These are phyloP conservation scores for Trichoderma sp. DNA, from an alignment of 2,329 filamentous ascomycete species.

Conservation along the genomic window DNA sequence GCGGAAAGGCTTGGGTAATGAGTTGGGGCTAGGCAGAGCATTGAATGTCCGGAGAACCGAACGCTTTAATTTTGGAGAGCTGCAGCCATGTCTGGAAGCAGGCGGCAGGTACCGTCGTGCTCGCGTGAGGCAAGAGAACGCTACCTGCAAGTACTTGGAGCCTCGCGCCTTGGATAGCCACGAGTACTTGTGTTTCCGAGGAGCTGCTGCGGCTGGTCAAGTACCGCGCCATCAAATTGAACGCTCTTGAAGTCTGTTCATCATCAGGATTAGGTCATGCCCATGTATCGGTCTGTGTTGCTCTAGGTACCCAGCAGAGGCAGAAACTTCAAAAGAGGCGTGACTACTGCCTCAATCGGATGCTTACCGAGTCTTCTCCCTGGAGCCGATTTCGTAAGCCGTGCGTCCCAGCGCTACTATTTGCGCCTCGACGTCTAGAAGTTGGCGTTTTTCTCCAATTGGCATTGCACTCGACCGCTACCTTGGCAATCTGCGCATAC, in stretches of 20 bases:
- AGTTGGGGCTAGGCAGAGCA: neutral
- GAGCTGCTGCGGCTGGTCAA: neutral
- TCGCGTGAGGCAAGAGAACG: neutral
- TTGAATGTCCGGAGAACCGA: slow-evolving; percentile 14
- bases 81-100: neutral
- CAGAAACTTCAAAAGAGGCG: neutral
- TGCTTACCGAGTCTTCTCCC: neutral
- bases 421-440: neutral
- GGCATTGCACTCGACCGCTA: neutral
- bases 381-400: neutral
- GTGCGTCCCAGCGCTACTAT: neutral
- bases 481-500: neutral
- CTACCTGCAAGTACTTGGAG: neutral
- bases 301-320: neutral
- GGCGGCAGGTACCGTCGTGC: neutral
- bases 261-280: neutral
- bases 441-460: neutral
- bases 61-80: neutral
- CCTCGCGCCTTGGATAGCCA: neutral
- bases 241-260: neutral
- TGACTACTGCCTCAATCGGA: neutral
- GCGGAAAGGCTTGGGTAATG: slow-evolving; percentile 23
- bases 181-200: neutral
- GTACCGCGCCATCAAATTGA: neutral
- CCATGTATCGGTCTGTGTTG: neutral